Evolutionary conservation across 345 rosid genomes (phyloP).

Genomic region (Ceriops decandra): DNA sequence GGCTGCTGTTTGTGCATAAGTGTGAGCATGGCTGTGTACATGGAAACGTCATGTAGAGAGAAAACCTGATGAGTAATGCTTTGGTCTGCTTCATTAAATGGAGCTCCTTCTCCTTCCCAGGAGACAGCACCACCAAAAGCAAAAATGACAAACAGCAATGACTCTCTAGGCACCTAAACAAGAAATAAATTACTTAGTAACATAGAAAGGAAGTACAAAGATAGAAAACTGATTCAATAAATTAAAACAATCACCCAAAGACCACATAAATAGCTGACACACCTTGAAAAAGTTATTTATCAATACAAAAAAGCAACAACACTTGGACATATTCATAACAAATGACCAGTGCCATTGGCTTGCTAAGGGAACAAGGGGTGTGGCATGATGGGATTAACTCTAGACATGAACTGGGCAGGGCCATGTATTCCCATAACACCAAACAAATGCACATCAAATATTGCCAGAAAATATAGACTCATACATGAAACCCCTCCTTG

Average conservation of each 20-base stretch:
- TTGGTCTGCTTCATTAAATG: constrained; percentile 69
- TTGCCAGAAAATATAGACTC: too few species aligned
- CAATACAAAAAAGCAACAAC: too few species aligned
- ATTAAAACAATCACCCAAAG: not conserved
- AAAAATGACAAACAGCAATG: constrained; percentile 79
- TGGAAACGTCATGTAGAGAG: not conserved
- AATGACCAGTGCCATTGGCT: too few species aligned
- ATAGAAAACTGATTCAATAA: not conserved
- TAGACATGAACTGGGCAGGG: too few species aligned
- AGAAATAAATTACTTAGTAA: not conserved
- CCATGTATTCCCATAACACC: too few species aligned
- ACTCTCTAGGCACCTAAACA: constrained; percentile 86
- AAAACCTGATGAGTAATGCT: constrained; percentile 89
- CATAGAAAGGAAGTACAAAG: not conserved
- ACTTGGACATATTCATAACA: too few species aligned
- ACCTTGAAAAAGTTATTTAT: not conserved
- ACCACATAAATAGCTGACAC: not conserved
- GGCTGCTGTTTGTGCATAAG: not conserved
- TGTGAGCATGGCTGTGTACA: not conserved
- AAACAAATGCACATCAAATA: too few species aligned
- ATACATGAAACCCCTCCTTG: too few species aligned
- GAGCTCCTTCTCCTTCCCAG: constrained; percentile 96
- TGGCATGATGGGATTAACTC: too few species aligned
- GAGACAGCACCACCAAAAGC: constrained; percentile 93
- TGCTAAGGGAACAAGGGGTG: too few species aligned